These are phyloP conservation scores for Tylopilus cervinicoccineus DNA, from an alignment of 768 basidiomycete species.

Conservation along the genomic window DNA sequence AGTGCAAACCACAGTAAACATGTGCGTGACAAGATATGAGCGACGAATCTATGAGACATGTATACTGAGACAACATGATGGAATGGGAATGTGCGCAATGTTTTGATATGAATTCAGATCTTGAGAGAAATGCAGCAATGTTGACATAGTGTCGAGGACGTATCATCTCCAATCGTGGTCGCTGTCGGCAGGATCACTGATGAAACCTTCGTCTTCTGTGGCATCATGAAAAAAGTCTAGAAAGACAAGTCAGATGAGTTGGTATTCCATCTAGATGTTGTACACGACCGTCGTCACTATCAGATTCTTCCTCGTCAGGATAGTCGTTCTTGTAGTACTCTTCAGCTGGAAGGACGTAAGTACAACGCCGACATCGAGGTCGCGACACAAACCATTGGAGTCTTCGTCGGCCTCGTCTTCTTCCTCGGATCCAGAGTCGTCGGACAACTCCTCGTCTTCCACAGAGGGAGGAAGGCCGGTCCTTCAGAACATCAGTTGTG, in stretches of 20 bases:
- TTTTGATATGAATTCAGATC: conserved; percentile 18
- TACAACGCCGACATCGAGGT: neutral
- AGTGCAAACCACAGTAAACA: conserved; percentile 1
- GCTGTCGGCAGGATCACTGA: conserved; percentile 27
- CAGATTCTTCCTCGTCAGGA: conserved; percentile 61
- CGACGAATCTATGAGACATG: conserved; percentile 13
- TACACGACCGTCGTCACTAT: conserved; percentile 39
- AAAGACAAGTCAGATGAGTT: neutral
- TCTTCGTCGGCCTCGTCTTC: conserved; percentile 82
- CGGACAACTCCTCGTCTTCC: conserved; percentile 51
- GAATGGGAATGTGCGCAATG: conserved; percentile 15
- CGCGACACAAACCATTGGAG: conserved; percentile 58
- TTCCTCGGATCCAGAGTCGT: conserved; percentile 59
- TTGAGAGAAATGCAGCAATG: conserved; percentile 19
- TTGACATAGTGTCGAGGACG: conserved; percentile 1
- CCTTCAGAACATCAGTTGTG: conserved; percentile 30
- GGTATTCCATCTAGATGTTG: conserved; percentile 1
- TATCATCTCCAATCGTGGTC: conserved; percentile 34
- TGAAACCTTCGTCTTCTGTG: conserved; percentile 45
- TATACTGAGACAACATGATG: conserved; percentile 14
- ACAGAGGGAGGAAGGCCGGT: conserved; percentile 61
- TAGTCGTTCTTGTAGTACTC: conserved; percentile 86
- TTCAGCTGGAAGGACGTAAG: conserved; percentile 47
- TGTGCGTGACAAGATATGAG: neutral
- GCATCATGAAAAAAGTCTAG: conserved; percentile 59